A percentile compares a stretch with the other conserved stretches of the same genome.
Conservation (phyloP, 352 stramenopile species). For the Phytophthora constricta region DNA sequence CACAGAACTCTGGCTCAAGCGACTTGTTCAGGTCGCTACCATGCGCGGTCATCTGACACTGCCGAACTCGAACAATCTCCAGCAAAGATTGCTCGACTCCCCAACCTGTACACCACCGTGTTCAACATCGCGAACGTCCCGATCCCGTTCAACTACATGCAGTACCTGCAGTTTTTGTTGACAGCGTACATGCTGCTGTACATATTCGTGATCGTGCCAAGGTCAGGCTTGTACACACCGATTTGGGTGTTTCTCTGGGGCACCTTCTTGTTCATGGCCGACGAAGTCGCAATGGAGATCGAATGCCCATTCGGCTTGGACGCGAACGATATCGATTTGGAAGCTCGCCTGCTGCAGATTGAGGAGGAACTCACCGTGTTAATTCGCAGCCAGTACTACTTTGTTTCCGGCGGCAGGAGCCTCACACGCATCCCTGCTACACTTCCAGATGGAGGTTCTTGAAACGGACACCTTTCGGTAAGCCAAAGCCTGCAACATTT, state of each 20-base stretch:
- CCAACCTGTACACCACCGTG: conserved; percentile 78
- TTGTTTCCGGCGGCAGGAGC: conserved; percentile 64
- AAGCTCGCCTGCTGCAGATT: conserved; percentile 75
- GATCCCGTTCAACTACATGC: conserved; percentile 90
- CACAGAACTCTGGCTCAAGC: conserved; percentile 82
- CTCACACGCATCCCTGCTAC: conserved; percentile 32
- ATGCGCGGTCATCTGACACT: conserved; percentile 64
- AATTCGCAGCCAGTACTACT: conserved; percentile 85
- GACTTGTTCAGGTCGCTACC: conserved; percentile 69
- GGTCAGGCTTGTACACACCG: conserved; percentile 74
- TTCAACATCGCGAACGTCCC: conserved; percentile 88
- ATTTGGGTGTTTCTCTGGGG: conserved; percentile 85
- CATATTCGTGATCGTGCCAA: conserved; percentile 84
- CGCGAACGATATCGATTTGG: conserved; percentile 84
- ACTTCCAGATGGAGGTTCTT: conserved; percentile 14
- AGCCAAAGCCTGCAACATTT: conserved; percentile 14
- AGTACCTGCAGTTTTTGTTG: conserved; percentile 79
- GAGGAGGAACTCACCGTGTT: conserved; percentile 85
- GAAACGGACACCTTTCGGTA: conserved; percentile 10
- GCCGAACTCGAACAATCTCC: conserved; percentile 63
- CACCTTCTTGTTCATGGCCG: conserved; percentile 82
- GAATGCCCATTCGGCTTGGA: conserved; percentile 84
- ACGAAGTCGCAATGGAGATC: conserved; percentile 86
- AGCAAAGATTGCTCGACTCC: conserved; percentile 72
- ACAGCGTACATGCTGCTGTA: conserved; percentile 82